phyloP scores from a whole-genome alignment of 495 filamentous ascomycete genomes.

The Daldinia decipiens region DNA sequence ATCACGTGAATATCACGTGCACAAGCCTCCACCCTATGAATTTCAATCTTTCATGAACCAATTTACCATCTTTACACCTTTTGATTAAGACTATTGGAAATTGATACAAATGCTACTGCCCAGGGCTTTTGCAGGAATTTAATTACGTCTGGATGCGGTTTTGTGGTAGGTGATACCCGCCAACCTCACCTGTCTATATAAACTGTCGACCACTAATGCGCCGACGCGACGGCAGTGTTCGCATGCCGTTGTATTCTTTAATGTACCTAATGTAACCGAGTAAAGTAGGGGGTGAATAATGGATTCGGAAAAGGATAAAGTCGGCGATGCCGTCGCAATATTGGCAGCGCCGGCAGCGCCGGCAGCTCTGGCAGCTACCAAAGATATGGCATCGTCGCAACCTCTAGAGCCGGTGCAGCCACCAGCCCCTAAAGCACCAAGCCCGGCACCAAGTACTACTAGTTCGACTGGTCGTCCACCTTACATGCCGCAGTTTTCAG shows the following conservation, averaged over 20 bases:
- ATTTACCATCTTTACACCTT: constrained; percentile 20
- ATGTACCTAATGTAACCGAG: neutral
- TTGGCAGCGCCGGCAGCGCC: neutral
- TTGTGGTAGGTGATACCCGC: neutral
- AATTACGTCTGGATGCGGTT: neutral
- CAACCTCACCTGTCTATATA: neutral
- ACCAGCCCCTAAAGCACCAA: constrained; percentile 26
- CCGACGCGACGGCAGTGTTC: neutral
- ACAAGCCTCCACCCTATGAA: constrained; percentile 38
- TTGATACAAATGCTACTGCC: constrained; percentile 11
- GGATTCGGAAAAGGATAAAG: constrained; percentile 20
- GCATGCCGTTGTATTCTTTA: neutral
- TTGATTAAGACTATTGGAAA: neutral
- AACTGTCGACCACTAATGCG: neutral
- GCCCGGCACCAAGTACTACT: constrained; percentile 34
- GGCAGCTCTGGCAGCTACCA: neutral
- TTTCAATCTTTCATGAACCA: constrained; percentile 33
- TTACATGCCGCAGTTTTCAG: constrained; percentile 64
- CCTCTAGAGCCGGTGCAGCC: constrained; percentile 1
- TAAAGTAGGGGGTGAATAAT: constrained; percentile 3
- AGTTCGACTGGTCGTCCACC: constrained; percentile 46
- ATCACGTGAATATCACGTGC: constrained; percentile 47
- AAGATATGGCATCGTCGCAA: neutral
- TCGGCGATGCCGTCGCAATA: constrained; percentile 4
- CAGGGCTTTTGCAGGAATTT: neutral